These are phyloP conservation scores for Tremellales sp. DNA, from an alignment of 1,284 basidiomycete species.

Conservation along the genomic window DNA sequence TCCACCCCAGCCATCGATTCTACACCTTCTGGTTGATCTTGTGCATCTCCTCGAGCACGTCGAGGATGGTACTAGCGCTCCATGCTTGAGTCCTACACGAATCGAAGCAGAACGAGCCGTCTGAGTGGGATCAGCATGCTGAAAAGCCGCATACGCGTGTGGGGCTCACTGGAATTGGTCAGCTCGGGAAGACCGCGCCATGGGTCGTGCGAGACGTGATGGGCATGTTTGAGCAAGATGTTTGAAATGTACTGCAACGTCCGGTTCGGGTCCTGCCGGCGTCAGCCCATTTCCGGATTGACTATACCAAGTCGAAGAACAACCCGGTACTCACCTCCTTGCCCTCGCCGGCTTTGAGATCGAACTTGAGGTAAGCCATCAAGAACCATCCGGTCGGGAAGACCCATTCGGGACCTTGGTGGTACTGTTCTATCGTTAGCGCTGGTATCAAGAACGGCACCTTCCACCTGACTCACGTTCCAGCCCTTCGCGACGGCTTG, in stretches of 20 bases:
- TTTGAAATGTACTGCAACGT: constrained; percentile 76
- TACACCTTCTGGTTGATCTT: constrained; percentile 23
- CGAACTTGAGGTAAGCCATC: constrained; percentile 84
- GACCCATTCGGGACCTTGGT: constrained; percentile 71
- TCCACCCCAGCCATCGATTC: neutral
- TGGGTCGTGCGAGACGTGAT: constrained; percentile 69
- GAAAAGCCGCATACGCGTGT: neutral
- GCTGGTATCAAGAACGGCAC: neutral
- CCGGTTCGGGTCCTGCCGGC: constrained; percentile 60
- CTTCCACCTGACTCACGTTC: constrained; percentile 56
- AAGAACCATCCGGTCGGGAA: constrained; percentile 95
- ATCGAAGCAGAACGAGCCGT: constrained; percentile 74
- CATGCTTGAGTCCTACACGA: constrained; percentile 90
- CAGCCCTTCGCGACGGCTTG: constrained; percentile 77
- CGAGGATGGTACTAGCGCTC: constrained; percentile 81
- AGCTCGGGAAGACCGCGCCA: constrained; percentile 92
- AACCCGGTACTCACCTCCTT: constrained; percentile 57
- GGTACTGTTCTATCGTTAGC: constrained; percentile 38
- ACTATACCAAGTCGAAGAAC: neutral
- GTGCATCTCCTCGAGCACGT: constrained; percentile 74
- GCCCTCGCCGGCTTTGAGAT: constrained; percentile 56
- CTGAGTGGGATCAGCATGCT: constrained; percentile 8
- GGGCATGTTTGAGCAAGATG: constrained; percentile 63
- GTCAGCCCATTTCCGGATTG: neutral
- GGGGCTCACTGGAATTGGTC: constrained; percentile 61